Base-by-base conservation (phyloP, 2,329 filamentous ascomycete genomes). In the Alternaria novae-zelandiae region DNA sequence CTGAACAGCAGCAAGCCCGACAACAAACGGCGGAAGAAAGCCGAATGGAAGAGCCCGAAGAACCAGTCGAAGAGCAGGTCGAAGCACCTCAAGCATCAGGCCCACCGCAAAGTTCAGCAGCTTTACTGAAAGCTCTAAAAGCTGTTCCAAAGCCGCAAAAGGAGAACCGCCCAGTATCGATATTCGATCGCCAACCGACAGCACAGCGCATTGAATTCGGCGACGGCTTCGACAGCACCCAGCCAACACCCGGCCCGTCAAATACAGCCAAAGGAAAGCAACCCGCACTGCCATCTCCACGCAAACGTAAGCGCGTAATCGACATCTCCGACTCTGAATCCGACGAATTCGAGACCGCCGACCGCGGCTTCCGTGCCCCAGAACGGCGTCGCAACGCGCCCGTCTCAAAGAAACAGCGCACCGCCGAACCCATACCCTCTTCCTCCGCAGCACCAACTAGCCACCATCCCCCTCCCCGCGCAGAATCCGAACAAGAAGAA, bases 301-400 rank as follows among this genome's bases (percentile, higher is more conserved):
- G 70, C 65, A 74, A 75, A 63, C 64, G 73, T 53, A 54, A 55
- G 61, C 59, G 74, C 64, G 45, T 63, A 59, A n/a, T 73, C 74
- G 75, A 78, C 5, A 41, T 41, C 36, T 59, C 63, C 3, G 65
- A 72, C 8, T 68, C 65, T 3, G 79, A 79, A 4, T 82, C 84
- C 9, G 81, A 82, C 47, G 83, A 78, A 2, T 86, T 86, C 61
- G 80, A 84, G 43, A 73, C 73, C 3, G 77, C 81, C 54, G 71
- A 70, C 7, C 81, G 82, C 12, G 70, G 73, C 8, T 66, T 71
- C 4, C 74, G 76, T n/a, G 63, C 78, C 7, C 69, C 76, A 61
- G 64, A 76, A 64, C 75, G 81, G 57, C 78, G 81, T 62, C 49
- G 71, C 66, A 67, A 83, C 74, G 73, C 74, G 1, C 73, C 74